phyloP scores from a whole-genome alignment of 108 stramenopile species.

The Skeletonema potamos region DNA sequence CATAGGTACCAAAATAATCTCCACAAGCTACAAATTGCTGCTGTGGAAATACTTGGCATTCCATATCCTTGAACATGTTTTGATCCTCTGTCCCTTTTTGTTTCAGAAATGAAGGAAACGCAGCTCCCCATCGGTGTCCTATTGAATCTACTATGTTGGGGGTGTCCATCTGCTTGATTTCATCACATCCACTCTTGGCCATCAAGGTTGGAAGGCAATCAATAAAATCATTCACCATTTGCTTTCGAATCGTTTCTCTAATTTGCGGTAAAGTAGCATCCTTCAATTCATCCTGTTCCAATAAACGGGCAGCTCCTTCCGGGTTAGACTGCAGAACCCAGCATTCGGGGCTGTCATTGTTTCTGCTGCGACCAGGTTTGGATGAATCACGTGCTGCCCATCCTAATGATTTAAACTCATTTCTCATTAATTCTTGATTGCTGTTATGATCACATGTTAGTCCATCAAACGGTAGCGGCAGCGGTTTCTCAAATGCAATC shows the following conservation, averaged over 20 bases:
- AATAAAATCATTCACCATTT: slow-evolving; percentile 21
- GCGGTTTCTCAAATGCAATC: slow-evolving; percentile 22
- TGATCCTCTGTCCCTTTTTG: not conserved
- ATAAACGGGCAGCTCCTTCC: slow-evolving; percentile 6
- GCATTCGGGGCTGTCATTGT: slow-evolving; percentile 21
- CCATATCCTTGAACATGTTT: not conserved
- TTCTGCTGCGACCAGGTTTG: slow-evolving; percentile 37
- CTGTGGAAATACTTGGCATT: slow-evolving; percentile 4
- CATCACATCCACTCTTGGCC: not conserved
- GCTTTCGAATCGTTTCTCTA: slow-evolving; percentile 8
- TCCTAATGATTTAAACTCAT: slow-evolving; percentile 17
- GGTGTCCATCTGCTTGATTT: not conserved
- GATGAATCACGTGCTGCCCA: slow-evolving; percentile 42
- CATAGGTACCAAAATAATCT: slow-evolving; percentile 39
- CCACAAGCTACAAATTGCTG: slow-evolving; percentile 37
- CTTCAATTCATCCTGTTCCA: not conserved
- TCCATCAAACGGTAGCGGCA: slow-evolving; percentile 19
- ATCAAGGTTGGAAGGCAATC: slow-evolving; percentile 4
- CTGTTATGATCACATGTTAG: slow-evolving; percentile 10
- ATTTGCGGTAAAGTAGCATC: not conserved
- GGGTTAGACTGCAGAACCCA: slow-evolving; percentile 37
- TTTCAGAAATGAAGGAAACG: slow-evolving; percentile 23
- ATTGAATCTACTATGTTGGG: slow-evolving; percentile 11
- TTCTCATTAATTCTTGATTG: not conserved
- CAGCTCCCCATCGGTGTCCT: slow-evolving; percentile 42